Evolutionary conservation across 2,329 filamentous ascomycete genomes (phyloP), one percentile per base, ranked within the genome.

Genomic region (Alternaria consortialis): DNA sequence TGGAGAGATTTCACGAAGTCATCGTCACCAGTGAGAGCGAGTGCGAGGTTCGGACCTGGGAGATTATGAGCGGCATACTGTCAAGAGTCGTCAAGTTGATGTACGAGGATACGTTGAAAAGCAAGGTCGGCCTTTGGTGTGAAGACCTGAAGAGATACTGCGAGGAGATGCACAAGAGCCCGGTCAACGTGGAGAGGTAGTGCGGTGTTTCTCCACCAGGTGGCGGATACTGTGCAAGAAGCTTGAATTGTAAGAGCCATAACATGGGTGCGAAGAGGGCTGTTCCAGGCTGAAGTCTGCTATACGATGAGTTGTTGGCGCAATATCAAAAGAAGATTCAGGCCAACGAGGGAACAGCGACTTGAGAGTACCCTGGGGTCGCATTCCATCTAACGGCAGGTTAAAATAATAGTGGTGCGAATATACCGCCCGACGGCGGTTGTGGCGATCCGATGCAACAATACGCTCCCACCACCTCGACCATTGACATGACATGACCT

Each of bases 241-340:
- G 92, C 4, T 81, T 97, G 60, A 97, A 94, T 0, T 97, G 94
- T 84, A 97, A 97, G 80, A 94, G 91, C 62, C 94, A 97, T 68
- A 90, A 87, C n/a, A 97, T 97, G 94, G 93, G 94, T 11, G 91
- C 94, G 5, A 97, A 97, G 80, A 86, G 94, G 69, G 91, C 91
- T 1, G 94, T 97, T 3, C 91, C 92, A 5, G 94, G 94, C 1
- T 86, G 94, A 63, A 95, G 91, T 44, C 81, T 97, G 61, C 94
- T 94, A 1, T 97, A 97, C 74, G 93, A 97, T 78, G 94, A 97
- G 90, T 83, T 97, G 39, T 85, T 97, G 13, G 77, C 77, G 36
- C 82, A 84, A 57, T 84, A 84, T 63, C 83, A 84, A 90, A 97
- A 98, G 85, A 98, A 97, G 84, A 99, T 99, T 73, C 95, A 98